Conservation (phyloP, 1,139 yeast species). For the Nakaseomyces delphensis region DNA sequence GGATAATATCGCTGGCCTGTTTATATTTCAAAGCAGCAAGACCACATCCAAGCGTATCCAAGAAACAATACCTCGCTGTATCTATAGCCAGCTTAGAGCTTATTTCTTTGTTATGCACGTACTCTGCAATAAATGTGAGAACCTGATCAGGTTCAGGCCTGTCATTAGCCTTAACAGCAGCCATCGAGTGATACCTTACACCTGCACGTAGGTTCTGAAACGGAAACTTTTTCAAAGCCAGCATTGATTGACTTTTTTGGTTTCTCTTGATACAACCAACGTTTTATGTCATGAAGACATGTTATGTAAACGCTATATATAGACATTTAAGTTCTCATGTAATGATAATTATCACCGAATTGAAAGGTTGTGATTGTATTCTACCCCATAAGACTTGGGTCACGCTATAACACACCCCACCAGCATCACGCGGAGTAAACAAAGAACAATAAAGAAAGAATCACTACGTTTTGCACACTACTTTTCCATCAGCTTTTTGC, state of each 20-base stretch:
- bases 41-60: slow-evolving; percentile 53
- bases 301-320: no score
- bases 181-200: slow-evolving; percentile 5
- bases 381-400: no score
- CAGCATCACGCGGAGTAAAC: no score
- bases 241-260: not conserved
- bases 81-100: slow-evolving; percentile 42
- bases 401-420: no score
- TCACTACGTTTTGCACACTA: no score
- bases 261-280: no score
- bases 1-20: slow-evolving; percentile 41
- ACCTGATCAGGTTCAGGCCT: slow-evolving; percentile 45
- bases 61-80: slow-evolving; percentile 46
- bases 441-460: no score
- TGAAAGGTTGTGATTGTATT: no score
- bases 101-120: slow-evolving; percentile 41
- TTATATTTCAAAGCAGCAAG: slow-evolving; percentile 49
- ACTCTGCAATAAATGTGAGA: slow-evolving; percentile 41
- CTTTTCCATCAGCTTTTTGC: no score
- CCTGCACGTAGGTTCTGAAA: not conserved
- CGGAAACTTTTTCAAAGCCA: not conserved
- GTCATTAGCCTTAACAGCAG: slow-evolving; percentile 12
- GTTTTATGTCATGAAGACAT: no score
- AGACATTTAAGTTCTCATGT: no score
- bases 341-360: no score